Evolutionary conservation across 441 rosid genomes (phyloP), one percentile per base, ranked within the genome.

Genomic region (Dalechampia spathulata): DNA sequence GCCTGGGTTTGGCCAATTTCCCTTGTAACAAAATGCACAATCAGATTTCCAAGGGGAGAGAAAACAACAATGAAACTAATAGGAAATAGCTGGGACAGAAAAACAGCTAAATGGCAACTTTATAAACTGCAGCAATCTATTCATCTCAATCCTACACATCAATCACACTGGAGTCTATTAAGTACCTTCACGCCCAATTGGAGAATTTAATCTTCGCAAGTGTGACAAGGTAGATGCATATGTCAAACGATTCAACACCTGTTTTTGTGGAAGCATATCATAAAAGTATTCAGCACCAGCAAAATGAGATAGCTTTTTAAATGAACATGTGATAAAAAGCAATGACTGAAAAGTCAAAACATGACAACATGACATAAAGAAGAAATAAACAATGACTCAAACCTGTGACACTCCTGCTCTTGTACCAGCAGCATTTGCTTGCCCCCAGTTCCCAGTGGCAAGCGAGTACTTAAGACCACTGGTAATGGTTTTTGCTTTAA

Each of bases 371-470:
- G 6, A 55, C 40, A 8, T 8, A 28, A 2, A 25, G 11, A n/a
- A 26, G 1, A 30, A 7, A 7, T 40, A 1, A 23, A 67, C 32
- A 57, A 46, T 47, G 47, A 38, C 36, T 50, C 38, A 63, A 59
- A 93, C 99, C 97, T 93, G 99, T 26, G 99, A 93, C 27, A 93
- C 99, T 79, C 99, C 99, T 60, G 99, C 99, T 71, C 99, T 85
- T 66, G 99, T 90, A 41, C 97, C 99, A 62, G 97, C 97, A 27
- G 99, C 97, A 72, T 93, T 93, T 66, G 99, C 95, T 71, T 93
- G 96, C 30, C 99, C 97, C 99, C 97, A 93, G 56, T 93, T 90
- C 52, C 99, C 99, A 55, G 97, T 93, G 58, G 99, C 99, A 66
- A 93, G 95, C 4, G 99, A 87, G 70, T 93, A 93, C 67, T 90